Evolutionary conservation across 1,284 basidiomycete genomes (phyloP).

Genomic region (Laetiporus sulphureus): DNA sequence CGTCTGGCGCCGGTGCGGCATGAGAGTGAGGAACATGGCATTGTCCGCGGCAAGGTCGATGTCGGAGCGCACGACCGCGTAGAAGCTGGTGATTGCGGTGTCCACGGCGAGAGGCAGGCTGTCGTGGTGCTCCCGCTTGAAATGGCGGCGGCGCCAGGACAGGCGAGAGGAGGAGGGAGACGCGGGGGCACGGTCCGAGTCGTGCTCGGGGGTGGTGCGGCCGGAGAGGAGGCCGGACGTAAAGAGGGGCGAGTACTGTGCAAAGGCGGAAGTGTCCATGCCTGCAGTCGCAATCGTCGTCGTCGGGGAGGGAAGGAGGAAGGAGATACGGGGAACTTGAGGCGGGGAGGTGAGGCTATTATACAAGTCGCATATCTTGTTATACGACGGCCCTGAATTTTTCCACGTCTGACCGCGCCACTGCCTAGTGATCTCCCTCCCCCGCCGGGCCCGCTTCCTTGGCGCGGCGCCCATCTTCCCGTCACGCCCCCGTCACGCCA

Average conservation of each 20-base stretch:
- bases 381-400: constrained; percentile 3
- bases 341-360: background rate
- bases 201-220: constrained; percentile 12
- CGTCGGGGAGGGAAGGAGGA: background rate
- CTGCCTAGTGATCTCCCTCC: no score
- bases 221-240: constrained; percentile 48
- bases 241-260: constrained; percentile 52
- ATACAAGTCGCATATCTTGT: background rate
- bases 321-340: background rate
- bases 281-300: background rate
- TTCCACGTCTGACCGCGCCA: no score
- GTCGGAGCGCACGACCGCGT: constrained; percentile 13
- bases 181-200: constrained; percentile 19
- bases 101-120: constrained; percentile 38
- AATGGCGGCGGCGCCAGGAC: no score
- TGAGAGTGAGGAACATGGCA: constrained; percentile 23
- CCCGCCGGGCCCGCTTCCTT: no score
- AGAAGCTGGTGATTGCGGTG: constrained; percentile 20
- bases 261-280: constrained; percentile 13
- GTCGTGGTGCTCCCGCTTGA: constrained; percentile 25
- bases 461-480: no score
- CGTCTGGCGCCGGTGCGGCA: constrained; percentile 19
- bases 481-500: no score
- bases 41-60: constrained; percentile 12
- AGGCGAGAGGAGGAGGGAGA: constrained; percentile 26